These are phyloP conservation scores for Phytophthora quininea DNA, from an alignment of 352 stramenopile genomes.

Conservation along the genomic window DNA sequence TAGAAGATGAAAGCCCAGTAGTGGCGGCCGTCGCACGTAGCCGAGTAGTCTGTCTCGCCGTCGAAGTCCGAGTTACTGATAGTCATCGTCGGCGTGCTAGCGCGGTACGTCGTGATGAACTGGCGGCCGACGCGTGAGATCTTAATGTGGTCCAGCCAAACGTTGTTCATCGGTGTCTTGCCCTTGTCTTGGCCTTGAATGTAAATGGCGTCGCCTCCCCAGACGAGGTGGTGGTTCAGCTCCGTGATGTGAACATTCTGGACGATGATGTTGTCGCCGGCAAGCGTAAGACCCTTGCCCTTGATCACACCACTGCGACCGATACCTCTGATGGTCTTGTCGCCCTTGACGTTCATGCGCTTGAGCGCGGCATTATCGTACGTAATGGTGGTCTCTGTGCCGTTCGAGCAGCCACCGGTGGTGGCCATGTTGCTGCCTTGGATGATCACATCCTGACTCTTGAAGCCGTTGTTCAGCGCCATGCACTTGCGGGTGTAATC, in stretches of 20 bases:
- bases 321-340: conserved; percentile 53
- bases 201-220: conserved; percentile 40
- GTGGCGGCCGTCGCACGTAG: conserved; percentile 51
- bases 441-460: conserved; percentile 52
- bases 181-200: conserved; percentile 27
- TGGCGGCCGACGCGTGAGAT: conserved; percentile 40
- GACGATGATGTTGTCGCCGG: conserved; percentile 51
- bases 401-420: conserved; percentile 48
- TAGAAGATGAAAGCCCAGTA: conserved; percentile 61
- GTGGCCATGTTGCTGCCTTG: conserved; percentile 43
- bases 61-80: conserved; percentile 64
- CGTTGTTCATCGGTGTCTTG: conserved; percentile 29
- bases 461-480: conserved; percentile 46
- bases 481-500: conserved; percentile 44
- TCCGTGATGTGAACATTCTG: conserved; percentile 62
- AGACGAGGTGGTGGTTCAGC: conserved; percentile 53
- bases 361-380: conserved; percentile 33
- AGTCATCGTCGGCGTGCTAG: conserved; percentile 39
- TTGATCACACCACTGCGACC: conserved; percentile 46
- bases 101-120: conserved; percentile 45
- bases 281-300: conserved; percentile 44
- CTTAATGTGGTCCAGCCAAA: conserved; percentile 62
- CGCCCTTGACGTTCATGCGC: conserved; percentile 33
- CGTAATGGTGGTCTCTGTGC: conserved; percentile 23
- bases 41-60: conserved; percentile 44